Evolutionary conservation across 768 basidiomycete genomes (phyloP), one percentile per base, ranked within the genome.

Genomic region (Lentinula aciculospora): DNA sequence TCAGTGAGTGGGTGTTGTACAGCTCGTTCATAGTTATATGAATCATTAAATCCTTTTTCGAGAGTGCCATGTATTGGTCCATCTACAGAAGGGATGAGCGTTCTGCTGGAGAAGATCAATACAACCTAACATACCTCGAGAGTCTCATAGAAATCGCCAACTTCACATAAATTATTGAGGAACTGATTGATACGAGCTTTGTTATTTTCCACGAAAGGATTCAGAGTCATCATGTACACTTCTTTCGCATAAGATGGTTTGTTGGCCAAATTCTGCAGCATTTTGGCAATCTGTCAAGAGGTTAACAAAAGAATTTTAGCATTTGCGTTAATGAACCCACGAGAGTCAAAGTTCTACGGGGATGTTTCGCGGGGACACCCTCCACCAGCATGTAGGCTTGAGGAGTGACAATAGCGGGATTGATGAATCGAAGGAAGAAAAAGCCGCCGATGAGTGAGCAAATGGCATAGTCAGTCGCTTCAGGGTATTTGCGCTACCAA

Each of bases 351-450:
- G 97, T 99, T 66, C 97, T 85, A 51, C 97, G 81, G 27, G 97
- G 97, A 69, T 98, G 96, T 71, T 98, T 98, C 9, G 97, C 96
- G 1, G 97, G 97, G 13, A 96, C 92, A 50, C 91, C 92, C 69
- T 98, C 95, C 28, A 99, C 97, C 49, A 99, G 83, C 97, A 99
- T 99, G 71, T 98, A 99, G 29, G 97, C 97, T 69, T 99, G 97
- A 0, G 97, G 97, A 0, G 97, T 99, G 60, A 99, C 97, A 57
- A 99, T 93, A 2, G 97, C 97, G 2, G 97, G 97, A 66, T 99
- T 99, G 76, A 99, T 98, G 76, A 99, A 99, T 19, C 97, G 91
- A 60, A 99, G 85, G 82, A 99, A 99, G 83, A 99, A 99, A 77
- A 99, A 99, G 9, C 97, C 97, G 49, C 97, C 97, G 61, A 99